A percentile compares a stretch with the other conserved stretches of the same genome.
Conservation (phyloP, 495 filamentous ascomycete species). For the Aspergillus bertholletiae region DNA sequence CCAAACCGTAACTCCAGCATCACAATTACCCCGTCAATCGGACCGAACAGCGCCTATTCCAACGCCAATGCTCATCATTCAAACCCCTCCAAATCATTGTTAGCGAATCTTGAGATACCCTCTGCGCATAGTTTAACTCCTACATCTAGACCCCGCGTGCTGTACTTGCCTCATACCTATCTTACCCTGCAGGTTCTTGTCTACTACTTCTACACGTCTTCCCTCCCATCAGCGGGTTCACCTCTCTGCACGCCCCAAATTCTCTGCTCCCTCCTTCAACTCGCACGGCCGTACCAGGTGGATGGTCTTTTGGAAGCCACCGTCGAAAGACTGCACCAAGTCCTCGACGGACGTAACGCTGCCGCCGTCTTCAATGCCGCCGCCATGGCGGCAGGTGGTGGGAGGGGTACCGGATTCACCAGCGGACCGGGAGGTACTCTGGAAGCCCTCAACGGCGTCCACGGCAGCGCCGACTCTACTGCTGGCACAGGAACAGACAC, state of each 20-base stretch:
- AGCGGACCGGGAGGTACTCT: constrained; percentile 42
- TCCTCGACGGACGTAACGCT: constrained; percentile 88
- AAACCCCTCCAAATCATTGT: constrained; percentile 42
- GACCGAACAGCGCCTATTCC: constrained; percentile 57
- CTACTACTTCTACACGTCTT: constrained; percentile 89
- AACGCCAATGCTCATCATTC: constrained; percentile 52
- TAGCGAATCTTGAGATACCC: constrained; percentile 42
- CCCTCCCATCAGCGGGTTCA: constrained; percentile 69
- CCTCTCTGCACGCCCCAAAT: constrained; percentile 92
- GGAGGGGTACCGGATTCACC: constrained; percentile 59
- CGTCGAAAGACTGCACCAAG: constrained; percentile 84
- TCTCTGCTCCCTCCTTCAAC: constrained; percentile 88
- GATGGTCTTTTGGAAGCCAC: constrained; percentile 89
- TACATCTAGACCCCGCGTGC: constrained; percentile 70
- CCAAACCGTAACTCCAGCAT: constrained; percentile 73
- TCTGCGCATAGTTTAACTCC: constrained; percentile 58
- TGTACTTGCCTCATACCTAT: constrained; percentile 90
- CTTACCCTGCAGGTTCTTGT: constrained; percentile 84
- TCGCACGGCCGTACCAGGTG: constrained; percentile 88
- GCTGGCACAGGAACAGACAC: constrained; percentile 21
- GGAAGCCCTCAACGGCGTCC: constrained; percentile 39
- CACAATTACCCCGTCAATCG: constrained; percentile 75
- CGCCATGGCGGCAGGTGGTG: constrained; percentile 95
- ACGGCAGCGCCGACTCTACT: constrained; percentile 22
- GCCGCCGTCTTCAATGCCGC: constrained; percentile 98